Percentiles rank a stretch among this genome's conserved stretches.
Evolutionary conservation across 169 alveolate species (phyloP).

Genomic region (Besnoitia besnoiti): DNA sequence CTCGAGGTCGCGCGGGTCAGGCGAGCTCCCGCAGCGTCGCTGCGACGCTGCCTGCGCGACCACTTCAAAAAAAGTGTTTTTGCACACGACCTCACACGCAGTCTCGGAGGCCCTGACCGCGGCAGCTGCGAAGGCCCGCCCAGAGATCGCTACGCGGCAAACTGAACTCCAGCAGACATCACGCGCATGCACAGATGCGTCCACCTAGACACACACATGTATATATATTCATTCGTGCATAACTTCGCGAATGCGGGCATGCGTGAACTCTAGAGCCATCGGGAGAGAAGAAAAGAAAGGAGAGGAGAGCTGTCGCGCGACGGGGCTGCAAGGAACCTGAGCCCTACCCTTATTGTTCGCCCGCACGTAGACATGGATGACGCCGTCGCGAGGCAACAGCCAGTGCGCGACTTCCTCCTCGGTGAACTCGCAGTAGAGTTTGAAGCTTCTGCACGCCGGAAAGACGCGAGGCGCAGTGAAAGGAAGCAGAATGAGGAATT

Average conservation of each 20-base stretch:
- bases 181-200: slow-evolving; percentile 43
- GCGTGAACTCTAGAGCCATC: neutral
- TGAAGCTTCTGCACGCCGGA: slow-evolving; percentile 74
- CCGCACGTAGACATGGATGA: slow-evolving; percentile 93
- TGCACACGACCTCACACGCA: no score
- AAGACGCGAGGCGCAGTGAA: neutral
- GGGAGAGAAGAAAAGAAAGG: neutral
- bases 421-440: slow-evolving; percentile 84
- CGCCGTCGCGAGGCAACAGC: slow-evolving; percentile 89
- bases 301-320: neutral
- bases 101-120: no score
- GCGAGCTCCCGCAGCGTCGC: no score
- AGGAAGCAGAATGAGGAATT: neutral
- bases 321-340: neutral
- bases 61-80: no score
- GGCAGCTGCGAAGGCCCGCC: no score
- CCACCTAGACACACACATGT: neutral
- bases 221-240: no score
- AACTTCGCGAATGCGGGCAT: neutral
- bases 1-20: no score
- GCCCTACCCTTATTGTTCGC: slow-evolving; percentile 65
- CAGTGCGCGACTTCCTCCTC: slow-evolving; percentile 91
- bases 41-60: no score
- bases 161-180: no score
- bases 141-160: no score